phyloP scores from a whole-genome alignment of 148 eudicot species.

The Arctostaphylos glauca region DNA sequence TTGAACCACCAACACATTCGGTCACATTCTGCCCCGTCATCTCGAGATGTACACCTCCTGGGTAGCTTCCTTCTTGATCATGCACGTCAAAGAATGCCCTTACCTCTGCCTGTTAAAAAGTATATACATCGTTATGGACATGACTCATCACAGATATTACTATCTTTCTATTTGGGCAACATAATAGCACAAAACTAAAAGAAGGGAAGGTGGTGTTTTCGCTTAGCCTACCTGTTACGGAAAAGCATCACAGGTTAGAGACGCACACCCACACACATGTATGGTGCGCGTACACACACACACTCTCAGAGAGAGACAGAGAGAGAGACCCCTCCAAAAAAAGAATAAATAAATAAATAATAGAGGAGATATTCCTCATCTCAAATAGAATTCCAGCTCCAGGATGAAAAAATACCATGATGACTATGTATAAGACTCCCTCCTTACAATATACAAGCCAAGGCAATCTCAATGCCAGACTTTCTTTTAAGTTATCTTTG shows the following conservation, averaged over 20 bases:
- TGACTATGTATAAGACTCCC: not conserved
- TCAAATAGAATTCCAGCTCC: not conserved
- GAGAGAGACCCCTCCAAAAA: not conserved
- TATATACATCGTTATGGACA: not conserved
- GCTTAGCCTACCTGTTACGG: not conserved
- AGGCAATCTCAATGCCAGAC: too few species aligned
- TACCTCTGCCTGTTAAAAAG: slow-evolving; percentile 50
- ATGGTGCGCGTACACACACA: not conserved
- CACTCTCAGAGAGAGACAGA: not conserved
- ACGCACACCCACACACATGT: not conserved
- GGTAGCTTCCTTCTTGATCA: slow-evolving; percentile 88
- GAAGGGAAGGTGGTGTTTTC: not conserved
- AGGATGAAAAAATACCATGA: not conserved
- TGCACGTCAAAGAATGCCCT: slow-evolving; percentile 80
- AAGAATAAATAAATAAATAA: too few species aligned
- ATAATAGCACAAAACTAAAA: not conserved
- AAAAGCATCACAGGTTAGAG: not conserved
- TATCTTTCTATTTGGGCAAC: not conserved
- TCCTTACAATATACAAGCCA: too few species aligned
- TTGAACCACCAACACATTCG: slow-evolving; percentile 78
- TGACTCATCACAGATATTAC: too few species aligned
- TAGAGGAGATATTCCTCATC: not conserved
- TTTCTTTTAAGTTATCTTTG: too few species aligned
- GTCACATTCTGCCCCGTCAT: slow-evolving; percentile 89
- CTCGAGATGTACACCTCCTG: slow-evolving; percentile 80